These are phyloP conservation scores for Emergomyces orientalis DNA, from an alignment of 2,329 filamentous ascomycete genomes.

Conservation along the genomic window DNA sequence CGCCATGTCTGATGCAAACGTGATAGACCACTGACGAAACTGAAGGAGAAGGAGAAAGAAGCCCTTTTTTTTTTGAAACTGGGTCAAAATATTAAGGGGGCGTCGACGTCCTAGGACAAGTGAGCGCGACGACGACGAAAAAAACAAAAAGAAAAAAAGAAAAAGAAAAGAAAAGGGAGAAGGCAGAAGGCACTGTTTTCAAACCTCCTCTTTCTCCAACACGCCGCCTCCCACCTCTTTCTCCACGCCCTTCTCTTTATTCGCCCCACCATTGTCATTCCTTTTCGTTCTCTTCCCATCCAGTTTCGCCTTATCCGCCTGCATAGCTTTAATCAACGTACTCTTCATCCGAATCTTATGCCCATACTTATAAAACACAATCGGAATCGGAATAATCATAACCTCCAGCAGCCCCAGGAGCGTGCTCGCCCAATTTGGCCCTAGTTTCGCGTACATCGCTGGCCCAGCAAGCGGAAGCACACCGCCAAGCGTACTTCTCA, in stretches of 20 bases:
- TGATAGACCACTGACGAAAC: neutral
- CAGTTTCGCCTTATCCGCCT: constrained; percentile 41
- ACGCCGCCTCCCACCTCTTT: neutral
- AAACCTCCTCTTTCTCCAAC: constrained; percentile 5
- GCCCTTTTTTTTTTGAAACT: neutral
- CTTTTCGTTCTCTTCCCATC: constrained; percentile 33
- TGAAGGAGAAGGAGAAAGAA: neutral
- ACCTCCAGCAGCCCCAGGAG: constrained; percentile 65
- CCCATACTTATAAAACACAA: constrained; percentile 62
- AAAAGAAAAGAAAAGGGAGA: neutral
- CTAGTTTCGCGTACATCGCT: constrained; percentile 58
- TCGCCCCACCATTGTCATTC: constrained; percentile 14
- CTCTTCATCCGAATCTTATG: constrained; percentile 49
- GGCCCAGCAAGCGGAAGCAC: constrained; percentile 65
- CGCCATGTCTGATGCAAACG: neutral
- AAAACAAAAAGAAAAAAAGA: neutral
- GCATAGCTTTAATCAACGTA: constrained; percentile 48
- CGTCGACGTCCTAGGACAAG: too few species aligned
- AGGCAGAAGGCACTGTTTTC: neutral
- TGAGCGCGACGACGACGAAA: neutral
- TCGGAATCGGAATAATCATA: constrained; percentile 65
- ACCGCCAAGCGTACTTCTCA: constrained; percentile 66
- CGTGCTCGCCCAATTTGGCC: constrained; percentile 70
- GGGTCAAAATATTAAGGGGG: neutral
- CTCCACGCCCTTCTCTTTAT: neutral